phyloP scores from a whole-genome alignment of 345 rosid species.

The Pugionium cornutum region DNA sequence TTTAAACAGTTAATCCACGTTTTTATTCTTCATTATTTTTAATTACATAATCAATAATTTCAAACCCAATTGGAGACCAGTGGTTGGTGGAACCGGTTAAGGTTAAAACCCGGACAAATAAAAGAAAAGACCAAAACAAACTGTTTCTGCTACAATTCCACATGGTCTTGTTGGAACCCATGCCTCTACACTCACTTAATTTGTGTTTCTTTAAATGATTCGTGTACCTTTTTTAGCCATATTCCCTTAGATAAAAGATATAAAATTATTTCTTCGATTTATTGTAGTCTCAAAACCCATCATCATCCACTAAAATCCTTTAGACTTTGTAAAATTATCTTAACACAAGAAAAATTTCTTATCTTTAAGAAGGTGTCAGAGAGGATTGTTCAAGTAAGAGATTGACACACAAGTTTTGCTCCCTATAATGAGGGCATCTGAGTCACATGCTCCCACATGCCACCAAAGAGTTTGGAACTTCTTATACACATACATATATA shows the following conservation, averaged over 20 bases:
- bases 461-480: slow-evolving; percentile 43
- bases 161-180: slow-evolving; percentile 46
- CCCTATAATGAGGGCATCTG: slow-evolving; percentile 44
- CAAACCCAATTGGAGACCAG: neutral
- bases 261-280: neutral
- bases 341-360: neutral
- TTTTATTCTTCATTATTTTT: neutral
- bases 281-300: slow-evolving; percentile 1
- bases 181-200: slow-evolving; percentile 10
- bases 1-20: neutral
- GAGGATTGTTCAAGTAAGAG: slow-evolving; percentile 35
- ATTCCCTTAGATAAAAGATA: slow-evolving; percentile 5
- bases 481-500: slow-evolving; percentile 20
- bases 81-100: slow-evolving; percentile 8
- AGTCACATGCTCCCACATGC: slow-evolving; percentile 45
- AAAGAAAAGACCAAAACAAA: slow-evolving; percentile 6
- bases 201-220: slow-evolving; percentile 16
- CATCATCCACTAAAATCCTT: slow-evolving; percentile 30
- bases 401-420: slow-evolving; percentile 43
- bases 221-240: slow-evolving; percentile 29
- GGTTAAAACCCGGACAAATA: neutral
- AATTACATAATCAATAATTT: neutral
- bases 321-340: neutral
- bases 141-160: slow-evolving; percentile 16
- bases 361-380: slow-evolving; percentile 24